A percentile compares a stretch with the other conserved stretches of the same genome.
phyloP scores from a whole-genome alignment of 1,284 basidiomycete genomes.

The Heterobasidion annosum region DNA sequence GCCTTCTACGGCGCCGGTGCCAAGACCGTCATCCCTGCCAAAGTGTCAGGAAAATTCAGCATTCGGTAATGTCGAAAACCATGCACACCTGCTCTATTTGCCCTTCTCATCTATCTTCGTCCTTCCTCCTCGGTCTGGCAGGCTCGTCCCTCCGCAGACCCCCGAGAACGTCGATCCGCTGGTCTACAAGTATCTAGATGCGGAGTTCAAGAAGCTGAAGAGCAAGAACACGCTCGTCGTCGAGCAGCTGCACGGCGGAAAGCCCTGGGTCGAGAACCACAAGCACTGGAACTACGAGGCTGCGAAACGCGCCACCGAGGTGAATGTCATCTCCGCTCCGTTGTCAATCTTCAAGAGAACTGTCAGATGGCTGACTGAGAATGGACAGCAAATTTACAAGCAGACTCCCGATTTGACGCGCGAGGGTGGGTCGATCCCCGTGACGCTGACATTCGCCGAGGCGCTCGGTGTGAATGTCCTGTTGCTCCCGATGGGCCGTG shows the following conservation, averaged over 20 bases:
- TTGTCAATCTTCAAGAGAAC: slow-evolving; percentile 1
- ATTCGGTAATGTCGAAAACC: slow-evolving; percentile 53
- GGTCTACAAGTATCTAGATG: slow-evolving; percentile 64
- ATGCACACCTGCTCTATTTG: neutral
- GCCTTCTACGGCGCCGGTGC: slow-evolving; percentile 85
- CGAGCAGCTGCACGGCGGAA: slow-evolving; percentile 74
- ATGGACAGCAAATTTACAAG: slow-evolving; percentile 62
- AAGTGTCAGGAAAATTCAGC: slow-evolving; percentile 90
- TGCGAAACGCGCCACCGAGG: slow-evolving; percentile 77
- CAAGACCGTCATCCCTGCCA: slow-evolving; percentile 94
- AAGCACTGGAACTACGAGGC: slow-evolving; percentile 96
- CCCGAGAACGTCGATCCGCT: slow-evolving; percentile 68
- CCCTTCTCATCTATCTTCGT: neutral
- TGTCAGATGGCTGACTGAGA: no score
- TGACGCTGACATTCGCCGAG: slow-evolving; percentile 94
- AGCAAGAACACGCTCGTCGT: slow-evolving; percentile 72
- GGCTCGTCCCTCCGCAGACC: slow-evolving; percentile 85
- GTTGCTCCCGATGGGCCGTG: slow-evolving; percentile 87
- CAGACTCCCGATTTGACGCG: slow-evolving; percentile 83
- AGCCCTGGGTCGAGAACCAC: slow-evolving; percentile 82
- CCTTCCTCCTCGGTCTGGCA: slow-evolving; percentile 14
- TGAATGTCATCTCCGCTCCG: slow-evolving; percentile 12
- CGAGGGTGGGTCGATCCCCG: slow-evolving; percentile 95
- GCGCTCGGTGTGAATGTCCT: slow-evolving; percentile 76
- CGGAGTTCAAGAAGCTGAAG: slow-evolving; percentile 78